Conservation (phyloP, 371 early-diverging fungal species). For the Sporodiniella umbellata region DNA sequence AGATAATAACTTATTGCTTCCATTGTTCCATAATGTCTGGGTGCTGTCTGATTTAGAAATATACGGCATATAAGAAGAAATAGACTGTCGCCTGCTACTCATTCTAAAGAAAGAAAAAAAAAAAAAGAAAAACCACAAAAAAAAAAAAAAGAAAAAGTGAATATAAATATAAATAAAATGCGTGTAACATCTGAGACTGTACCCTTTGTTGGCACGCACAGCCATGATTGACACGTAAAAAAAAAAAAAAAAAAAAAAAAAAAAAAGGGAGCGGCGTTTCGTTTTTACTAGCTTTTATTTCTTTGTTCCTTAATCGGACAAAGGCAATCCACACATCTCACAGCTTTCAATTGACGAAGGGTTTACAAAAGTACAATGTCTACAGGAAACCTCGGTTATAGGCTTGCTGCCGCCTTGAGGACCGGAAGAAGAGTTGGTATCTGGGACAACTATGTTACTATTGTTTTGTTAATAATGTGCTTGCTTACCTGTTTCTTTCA, state of each 20-base stretch:
- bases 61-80: slow-evolving; percentile 3
- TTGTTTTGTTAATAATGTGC: too few species aligned
- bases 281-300: background rate
- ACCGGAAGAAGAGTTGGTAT: slow-evolving; percentile 8
- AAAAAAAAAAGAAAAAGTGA: background rate
- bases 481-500: slow-evolving; percentile 56
- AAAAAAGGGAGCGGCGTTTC: background rate
- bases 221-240: too few species aligned
- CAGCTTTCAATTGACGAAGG: slow-evolving; percentile 64
- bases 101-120: background rate
- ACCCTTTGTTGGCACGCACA: background rate
- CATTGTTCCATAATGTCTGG: slow-evolving; percentile 5
- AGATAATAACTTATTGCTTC: slow-evolving; percentile 8
- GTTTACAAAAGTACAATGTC: slow-evolving; percentile 93
- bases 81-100: slow-evolving; percentile 9
- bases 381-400: slow-evolving; percentile 72
- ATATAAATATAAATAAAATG: background rate
- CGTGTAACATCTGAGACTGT: background rate
- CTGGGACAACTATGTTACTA: too few species aligned
- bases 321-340: slow-evolving; percentile 95
- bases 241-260: background rate
- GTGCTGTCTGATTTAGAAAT: slow-evolving; percentile 6
- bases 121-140: background rate
- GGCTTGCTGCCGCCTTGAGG: slow-evolving; percentile 10
- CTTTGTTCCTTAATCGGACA: slow-evolving; percentile 23